Base-by-base conservation (phyloP, 805 yeast species). In the Ogataea paradorogensis region DNA sequence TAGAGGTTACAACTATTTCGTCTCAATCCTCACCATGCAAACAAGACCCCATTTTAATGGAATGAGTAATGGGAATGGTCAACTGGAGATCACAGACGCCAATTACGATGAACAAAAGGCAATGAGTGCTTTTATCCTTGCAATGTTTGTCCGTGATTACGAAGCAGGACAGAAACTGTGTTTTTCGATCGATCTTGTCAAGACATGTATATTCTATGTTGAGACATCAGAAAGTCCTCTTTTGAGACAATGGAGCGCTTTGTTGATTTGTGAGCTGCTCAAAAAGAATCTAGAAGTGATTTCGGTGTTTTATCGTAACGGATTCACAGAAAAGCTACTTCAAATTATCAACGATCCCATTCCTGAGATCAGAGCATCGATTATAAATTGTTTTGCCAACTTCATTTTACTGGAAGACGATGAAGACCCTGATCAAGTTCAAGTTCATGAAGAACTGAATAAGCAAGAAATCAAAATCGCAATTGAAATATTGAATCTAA, bases 351-450 rank as follows among this genome's bases (percentile, higher is more conserved):
- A 75, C 46, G 98, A 93, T 57, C 96, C 97, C 0, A 88, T 91
- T 33, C 96, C 98, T 0, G 99, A 93, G 60, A 95, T 93, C 1
- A 70, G 98, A 40, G 84, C 96, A 0, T 86, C 97, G 0, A 77
- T 87, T 4, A 65, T 93, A 9, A 66, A 80, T 24, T 84, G 95
- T 0, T 65, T 91, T 34, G 77, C 88, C 4, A 76, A 80, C 27
- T 87, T 81, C 54, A 61, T 59, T 30, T 27, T 52, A 1, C 15
- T 84, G 25, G 77, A 82, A 4, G 78, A 70, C 24, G 58, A 59
- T 5, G 61, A 65, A 1, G 76, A 68, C 5, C 58, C 63, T 5
- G 27, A 31, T 2, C 33, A 27, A 15, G 9, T 11, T 5, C 11
- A 27, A 6, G 27, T 42, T 7, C 46, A 46, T 15, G 62, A 58